Evolutionary conservation across 208 protist species (phyloP).

Genomic region (Tritrichomonas foetus): DNA sequence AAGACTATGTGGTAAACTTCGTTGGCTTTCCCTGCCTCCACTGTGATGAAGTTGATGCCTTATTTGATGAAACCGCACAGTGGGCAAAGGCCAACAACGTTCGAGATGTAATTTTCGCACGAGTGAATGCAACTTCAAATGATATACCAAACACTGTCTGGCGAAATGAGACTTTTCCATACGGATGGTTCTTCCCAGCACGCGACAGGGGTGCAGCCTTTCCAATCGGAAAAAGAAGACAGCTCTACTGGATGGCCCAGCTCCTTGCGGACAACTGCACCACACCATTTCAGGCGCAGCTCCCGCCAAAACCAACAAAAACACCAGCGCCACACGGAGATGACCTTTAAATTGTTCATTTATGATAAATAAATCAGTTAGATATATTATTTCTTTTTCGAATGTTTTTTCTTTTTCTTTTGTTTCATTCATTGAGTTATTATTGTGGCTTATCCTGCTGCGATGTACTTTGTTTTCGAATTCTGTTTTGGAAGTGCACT

Average conservation of each 20-base stretch:
- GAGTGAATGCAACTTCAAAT: constrained; percentile 8
- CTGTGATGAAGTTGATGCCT: background rate
- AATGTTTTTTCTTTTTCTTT: no score
- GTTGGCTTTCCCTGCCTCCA: background rate
- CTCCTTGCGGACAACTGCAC: background rate
- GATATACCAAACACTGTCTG: background rate
- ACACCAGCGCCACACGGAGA: constrained; percentile 1
- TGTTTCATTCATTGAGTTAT: no score
- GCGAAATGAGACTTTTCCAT: constrained; percentile 17
- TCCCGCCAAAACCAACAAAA: background rate
- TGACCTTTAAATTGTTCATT: no score
- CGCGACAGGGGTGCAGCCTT: background rate
- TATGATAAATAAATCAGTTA: no score
- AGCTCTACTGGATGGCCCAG: background rate
- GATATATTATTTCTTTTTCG: no score
- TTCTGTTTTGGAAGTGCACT: no score
- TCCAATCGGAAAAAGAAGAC: background rate
- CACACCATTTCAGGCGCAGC: background rate
- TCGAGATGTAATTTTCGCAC: background rate
- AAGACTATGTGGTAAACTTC: constrained; percentile 14
- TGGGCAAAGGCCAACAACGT: background rate
- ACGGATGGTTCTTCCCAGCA: constrained; percentile 35
- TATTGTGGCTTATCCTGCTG: no score
- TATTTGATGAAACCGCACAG: background rate
- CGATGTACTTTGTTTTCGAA: no score